Percentiles rank a stretch among this genome's conserved stretches.
Conservation (phyloP, 1,284 basidiomycete species). For the Athelia sp. region DNA sequence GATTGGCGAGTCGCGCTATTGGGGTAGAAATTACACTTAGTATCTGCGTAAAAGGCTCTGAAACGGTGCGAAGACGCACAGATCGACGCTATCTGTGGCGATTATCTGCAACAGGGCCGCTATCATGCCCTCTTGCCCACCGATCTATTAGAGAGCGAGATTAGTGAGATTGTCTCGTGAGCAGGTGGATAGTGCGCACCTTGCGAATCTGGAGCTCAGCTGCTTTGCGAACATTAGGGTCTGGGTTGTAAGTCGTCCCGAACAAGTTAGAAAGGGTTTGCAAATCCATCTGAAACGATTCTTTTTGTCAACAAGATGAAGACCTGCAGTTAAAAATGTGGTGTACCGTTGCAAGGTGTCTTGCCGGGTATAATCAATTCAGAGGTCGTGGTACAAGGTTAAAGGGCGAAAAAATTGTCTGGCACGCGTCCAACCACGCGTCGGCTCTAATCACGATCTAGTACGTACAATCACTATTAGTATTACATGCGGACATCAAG, state of each 20-base stretch:
- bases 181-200: constrained; percentile 32
- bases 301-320: too few relatives aligned
- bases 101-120: constrained; percentile 79
- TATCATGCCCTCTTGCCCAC: constrained; percentile 74
- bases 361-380: background rate
- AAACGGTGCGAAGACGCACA: constrained; percentile 56
- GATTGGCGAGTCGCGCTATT: constrained; percentile 72
- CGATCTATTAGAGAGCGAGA: constrained; percentile 42
- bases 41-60: constrained; percentile 7
- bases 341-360: too few relatives aligned
- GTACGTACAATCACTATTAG: too few relatives aligned
- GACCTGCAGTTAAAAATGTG: background rate
- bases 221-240: constrained; percentile 79
- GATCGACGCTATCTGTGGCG: constrained; percentile 66
- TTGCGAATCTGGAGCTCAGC: constrained; percentile 82
- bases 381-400: background rate
- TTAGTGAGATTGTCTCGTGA: constrained; percentile 3
- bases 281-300: constrained; percentile 58
- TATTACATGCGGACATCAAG: too few relatives aligned
- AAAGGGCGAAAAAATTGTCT: background rate
- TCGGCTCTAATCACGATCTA: background rate
- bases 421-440: background rate
- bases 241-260: constrained; percentile 72
- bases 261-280: constrained; percentile 74
- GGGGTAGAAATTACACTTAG: constrained; percentile 5